Evolutionary conservation across 169 alveolate genomes (phyloP).

Genomic region (Plasmodium ovale): DNA sequence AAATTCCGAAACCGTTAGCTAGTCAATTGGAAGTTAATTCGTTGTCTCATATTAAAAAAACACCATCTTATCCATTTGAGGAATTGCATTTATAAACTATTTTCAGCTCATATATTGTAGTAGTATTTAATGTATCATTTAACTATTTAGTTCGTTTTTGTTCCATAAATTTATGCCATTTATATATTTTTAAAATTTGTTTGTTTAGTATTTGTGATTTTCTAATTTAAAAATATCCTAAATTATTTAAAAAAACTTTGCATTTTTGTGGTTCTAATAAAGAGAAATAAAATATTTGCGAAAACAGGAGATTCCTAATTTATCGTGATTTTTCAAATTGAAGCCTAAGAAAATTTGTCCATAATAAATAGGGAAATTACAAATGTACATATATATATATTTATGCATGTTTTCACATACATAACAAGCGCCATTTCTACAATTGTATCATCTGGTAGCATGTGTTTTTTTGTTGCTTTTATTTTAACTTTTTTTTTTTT

Average conservation of each 20-base stretch:
- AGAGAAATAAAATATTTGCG: not conserved
- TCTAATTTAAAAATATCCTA: constrained; percentile 39
- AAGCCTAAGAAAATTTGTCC: not conserved
- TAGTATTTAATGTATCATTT: constrained; percentile 5
- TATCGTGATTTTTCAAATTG: too few species aligned
- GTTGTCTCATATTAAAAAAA: constrained; percentile 32
- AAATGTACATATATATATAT: not conserved
- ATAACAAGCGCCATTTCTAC: not conserved
- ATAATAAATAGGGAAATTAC: not conserved
- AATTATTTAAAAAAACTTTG: too few species aligned
- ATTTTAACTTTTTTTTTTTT: not conserved
- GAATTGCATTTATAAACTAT: constrained; percentile 39
- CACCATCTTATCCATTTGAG: constrained; percentile 74
- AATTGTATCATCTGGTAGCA: not conserved
- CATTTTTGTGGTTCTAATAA: too few species aligned
- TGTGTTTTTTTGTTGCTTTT: too few species aligned
- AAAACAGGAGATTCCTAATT: too few species aligned
- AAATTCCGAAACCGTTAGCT: constrained; percentile 72
- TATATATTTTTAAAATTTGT: constrained; percentile 11
- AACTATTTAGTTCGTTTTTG: constrained; percentile 3
- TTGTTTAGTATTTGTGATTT: constrained; percentile 44
- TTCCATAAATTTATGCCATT: constrained; percentile 12
- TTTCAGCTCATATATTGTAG: not conserved
- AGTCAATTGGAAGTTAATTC: constrained; percentile 64
- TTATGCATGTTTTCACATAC: not conserved